A percentile compares a stretch with the other conserved stretches of the same genome.
Evolutionary conservation across 352 stramenopile species (phyloP).

Genomic region (Phytophthora agathidicida): DNA sequence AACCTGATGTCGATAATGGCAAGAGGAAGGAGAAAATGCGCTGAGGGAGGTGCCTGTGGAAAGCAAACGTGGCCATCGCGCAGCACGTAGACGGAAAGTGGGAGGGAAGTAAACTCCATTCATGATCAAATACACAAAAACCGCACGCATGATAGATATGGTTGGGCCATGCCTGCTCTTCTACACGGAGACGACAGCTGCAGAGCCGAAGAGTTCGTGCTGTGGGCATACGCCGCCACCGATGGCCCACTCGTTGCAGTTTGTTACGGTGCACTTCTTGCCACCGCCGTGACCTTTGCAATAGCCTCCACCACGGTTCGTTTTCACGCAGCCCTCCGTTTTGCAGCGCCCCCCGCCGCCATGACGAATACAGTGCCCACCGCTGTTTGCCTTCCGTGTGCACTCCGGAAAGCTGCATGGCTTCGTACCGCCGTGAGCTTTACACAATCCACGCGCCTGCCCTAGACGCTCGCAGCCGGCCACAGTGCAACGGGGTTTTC

Average conservation of each 20-base stretch:
- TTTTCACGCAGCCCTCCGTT: slow-evolving; percentile 68
- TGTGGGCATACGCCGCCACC: slow-evolving; percentile 69
- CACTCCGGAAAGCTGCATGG: slow-evolving; percentile 67
- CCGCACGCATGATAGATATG: slow-evolving; percentile 31
- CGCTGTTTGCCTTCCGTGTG: slow-evolving; percentile 72
- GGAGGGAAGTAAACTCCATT: slow-evolving; percentile 12
- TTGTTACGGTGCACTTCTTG: slow-evolving; percentile 68
- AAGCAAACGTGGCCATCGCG: not conserved
- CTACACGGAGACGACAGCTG: slow-evolving; percentile 57
- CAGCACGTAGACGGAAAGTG: slow-evolving; percentile 8
- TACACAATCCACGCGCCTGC: slow-evolving; percentile 75
- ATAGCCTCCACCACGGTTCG: slow-evolving; percentile 77
- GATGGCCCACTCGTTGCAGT: slow-evolving; percentile 77
- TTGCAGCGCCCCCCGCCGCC: slow-evolving; percentile 77
- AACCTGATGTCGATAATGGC: not conserved
- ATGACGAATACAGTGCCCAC: slow-evolving; percentile 84
- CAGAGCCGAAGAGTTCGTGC: slow-evolving; percentile 58
- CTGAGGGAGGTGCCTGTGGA: not conserved
- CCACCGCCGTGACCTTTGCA: slow-evolving; percentile 83
- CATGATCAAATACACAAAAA: slow-evolving; percentile 32
- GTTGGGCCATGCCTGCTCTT: slow-evolving; percentile 11
- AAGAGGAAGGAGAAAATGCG: not conserved
- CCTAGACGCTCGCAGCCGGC: slow-evolving; percentile 73
- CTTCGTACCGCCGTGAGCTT: slow-evolving; percentile 78
- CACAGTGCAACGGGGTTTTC: slow-evolving; percentile 68